Evolutionary conservation across 2,329 filamentous ascomycete genomes (phyloP), one percentile per base, ranked within the genome.

Genomic region (Ceratocystis papillata): DNA sequence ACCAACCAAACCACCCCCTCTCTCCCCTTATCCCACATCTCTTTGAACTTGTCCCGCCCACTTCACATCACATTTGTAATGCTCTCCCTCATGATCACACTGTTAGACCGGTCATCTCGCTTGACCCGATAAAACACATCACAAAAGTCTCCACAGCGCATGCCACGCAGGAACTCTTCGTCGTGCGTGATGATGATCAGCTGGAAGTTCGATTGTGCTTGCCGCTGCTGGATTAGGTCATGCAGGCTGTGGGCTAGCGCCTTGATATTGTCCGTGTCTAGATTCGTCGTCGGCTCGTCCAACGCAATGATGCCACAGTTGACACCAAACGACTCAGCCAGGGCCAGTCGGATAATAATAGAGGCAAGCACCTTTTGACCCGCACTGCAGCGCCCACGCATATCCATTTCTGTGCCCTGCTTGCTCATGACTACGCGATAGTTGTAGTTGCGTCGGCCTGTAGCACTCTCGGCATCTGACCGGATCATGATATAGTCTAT

Each of bases 381-480:
- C 0, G 94, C 94, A 70, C 89, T 95, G 80, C 94, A 99, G 65
- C 94, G 89, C 1, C 94, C 95, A 69, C 94, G 90, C 94, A 99
- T 99, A 77, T 99, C 94, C 91, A 99, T 96, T 76, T 99, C 94
- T 0, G 89, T 90, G 72, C 95, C 91, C 74, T 93, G 88, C 78
- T 99, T 99, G 71, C 96, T 86, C 94, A 99, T 99, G 76, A 90
- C 92, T 5, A 99, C 87, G 60, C 94, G 89, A 79, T 99, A 99
- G 77, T 99, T 97, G 81, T 97, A 97, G 69, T 81, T 89, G 72
- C 90, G 86, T 72, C 90, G 91, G 64, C 84, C 87, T 66, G 84
- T 76, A 50, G 80, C 80, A 60, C 83, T 84, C 74, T 97, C 94
- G 71, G 86, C 87, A 75, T 97, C 93, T 20, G 92, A 96, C 50